Conservation (phyloP, 2,329 filamentous ascomycete species). For the Aspergillus texensis region DNA sequence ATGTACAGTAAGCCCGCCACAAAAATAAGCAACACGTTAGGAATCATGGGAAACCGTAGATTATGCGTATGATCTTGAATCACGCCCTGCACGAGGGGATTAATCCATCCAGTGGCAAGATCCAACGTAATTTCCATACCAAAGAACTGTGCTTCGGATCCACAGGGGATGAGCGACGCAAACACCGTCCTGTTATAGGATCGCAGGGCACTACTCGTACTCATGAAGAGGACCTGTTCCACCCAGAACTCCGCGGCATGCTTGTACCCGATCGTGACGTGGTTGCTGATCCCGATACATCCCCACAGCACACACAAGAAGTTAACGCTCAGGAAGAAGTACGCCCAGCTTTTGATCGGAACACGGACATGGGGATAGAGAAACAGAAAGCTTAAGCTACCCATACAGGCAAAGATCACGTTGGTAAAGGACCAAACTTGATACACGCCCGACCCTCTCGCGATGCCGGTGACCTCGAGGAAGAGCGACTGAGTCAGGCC, state of each 20-base stretch:
- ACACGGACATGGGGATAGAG: constrained; percentile 14
- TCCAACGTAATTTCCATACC: constrained; percentile 17
- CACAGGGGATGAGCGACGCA: constrained; percentile 13
- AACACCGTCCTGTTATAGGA: constrained; percentile 16
- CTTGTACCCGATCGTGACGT: constrained; percentile 18
- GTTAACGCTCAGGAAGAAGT: constrained; percentile 12
- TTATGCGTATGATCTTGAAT: constrained; percentile 19
- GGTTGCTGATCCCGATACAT: constrained; percentile 17
- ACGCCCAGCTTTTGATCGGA: constrained; percentile 14
- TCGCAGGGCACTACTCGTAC: constrained; percentile 15
- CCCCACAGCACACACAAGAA: constrained; percentile 17
- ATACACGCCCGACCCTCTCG: constrained; percentile 19
- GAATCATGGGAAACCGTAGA: constrained; percentile 18
- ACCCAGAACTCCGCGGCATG: constrained; percentile 18
- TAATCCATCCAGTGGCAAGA: constrained; percentile 18
- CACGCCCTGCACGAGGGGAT: constrained; percentile 15
- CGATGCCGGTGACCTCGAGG: constrained; percentile 23
- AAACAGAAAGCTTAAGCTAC: constrained; percentile 21
- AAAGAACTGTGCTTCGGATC: constrained; percentile 18
- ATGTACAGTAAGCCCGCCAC: constrained; percentile 10
- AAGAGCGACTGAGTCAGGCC: constrained; percentile 18
- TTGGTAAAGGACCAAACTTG: constrained; percentile 23
- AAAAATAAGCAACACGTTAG: constrained; percentile 17
- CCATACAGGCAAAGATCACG: constrained; percentile 20
- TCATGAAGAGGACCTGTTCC: constrained; percentile 18